Evolutionary conservation across 169 alveolate species (phyloP), one percentile per base, ranked within the genome.

Genomic region (Plasmodium berghei): DNA sequence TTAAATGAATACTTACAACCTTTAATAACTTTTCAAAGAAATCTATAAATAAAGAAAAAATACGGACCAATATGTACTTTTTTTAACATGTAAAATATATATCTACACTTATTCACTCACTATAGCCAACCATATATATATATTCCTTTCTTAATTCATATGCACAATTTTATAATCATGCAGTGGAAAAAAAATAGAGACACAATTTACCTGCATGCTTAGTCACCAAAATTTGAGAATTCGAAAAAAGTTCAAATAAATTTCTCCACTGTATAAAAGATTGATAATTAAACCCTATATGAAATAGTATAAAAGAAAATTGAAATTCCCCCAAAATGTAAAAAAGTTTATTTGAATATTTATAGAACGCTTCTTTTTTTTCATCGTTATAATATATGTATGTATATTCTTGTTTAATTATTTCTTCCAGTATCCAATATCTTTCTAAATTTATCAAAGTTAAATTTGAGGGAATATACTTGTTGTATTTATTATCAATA

Each of bases 381-480:
- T 86, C 87, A 72, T 86, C 72, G 63, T 71, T 55, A 71, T 86
- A 86, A 86, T 71, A 86, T 49, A 86, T 55, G 54, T 86, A 86
- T n/a, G 91, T 86, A 55, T 86, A 86, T 71, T 86, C 91, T 58
- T 86, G 91, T 73, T 71, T 67, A 59, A 86, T 71, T 69, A 86
- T 86, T 49, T 86, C 91, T 66, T 86, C 48, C 24, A 86, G 6
- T 46, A 86, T 71, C 91, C 91, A 86, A 86, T 58, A 70, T 72
- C 70, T 86, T 63, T 86, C 91, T 52, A 86, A 46, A 62, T 86
- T 48, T 40, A 70, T 59, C 49, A 40, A 22, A 42, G 91, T 86
- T 71, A 86, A 70, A 72, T 86, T 75, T 24, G 74, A 45, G n/a
- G 91, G 91, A 6, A 16, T 56, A 86, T 86, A 86, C 61, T 86